A percentile compares a stretch with the other conserved stretches of the same genome.
Conservation (phyloP, 2,329 filamentous ascomycete genomes). For the Pseudocercospora vitis region DNA sequence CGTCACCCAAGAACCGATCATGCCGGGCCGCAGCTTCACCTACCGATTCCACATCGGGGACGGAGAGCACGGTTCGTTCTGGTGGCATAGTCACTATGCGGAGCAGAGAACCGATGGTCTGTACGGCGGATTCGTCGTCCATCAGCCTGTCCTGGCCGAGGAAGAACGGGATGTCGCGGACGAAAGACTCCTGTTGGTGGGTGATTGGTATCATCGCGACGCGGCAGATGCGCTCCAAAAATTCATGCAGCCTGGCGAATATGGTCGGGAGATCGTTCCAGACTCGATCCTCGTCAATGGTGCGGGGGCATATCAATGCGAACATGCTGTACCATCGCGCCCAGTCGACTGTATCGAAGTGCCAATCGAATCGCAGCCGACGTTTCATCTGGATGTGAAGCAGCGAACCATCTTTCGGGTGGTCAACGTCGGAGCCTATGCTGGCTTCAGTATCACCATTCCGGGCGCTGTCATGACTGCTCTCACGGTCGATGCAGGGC, state of each 20-base stretch:
- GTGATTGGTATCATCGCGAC: constrained; percentile 52
- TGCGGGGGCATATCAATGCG: constrained; percentile 47
- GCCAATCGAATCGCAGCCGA: constrained; percentile 12
- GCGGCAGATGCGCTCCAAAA: constrained; percentile 45
- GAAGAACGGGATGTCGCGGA: constrained; percentile 37
- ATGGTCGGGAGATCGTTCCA: constrained; percentile 50
- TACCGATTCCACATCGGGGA: constrained; percentile 38
- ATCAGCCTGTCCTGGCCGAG: constrained; percentile 36
- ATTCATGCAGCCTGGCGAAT: constrained; percentile 47
- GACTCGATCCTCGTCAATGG: constrained; percentile 53
- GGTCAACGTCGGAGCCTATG: constrained; percentile 48
- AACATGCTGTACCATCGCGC: constrained; percentile 46
- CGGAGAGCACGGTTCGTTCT: constrained; percentile 48
- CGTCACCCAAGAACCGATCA: constrained; percentile 30
- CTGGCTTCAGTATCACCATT: constrained; percentile 42
- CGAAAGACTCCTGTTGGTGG: constrained; percentile 49
- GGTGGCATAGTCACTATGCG: constrained; percentile 51
- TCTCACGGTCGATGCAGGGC: constrained; percentile 46
- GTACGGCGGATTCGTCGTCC: constrained; percentile 51
- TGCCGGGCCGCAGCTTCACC: constrained; percentile 35
- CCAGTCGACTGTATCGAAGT: constrained; percentile 46
- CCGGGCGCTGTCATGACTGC: constrained; percentile 36
- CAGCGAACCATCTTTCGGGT: constrained; percentile 42
- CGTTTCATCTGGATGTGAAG: constrained; percentile 21
- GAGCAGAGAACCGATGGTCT: constrained; percentile 49